Percentiles rank a stretch among this genome's conserved stretches.
Evolutionary conservation across 1,284 basidiomycete species (phyloP).

Genomic region (Cystobasidium sp.): DNA sequence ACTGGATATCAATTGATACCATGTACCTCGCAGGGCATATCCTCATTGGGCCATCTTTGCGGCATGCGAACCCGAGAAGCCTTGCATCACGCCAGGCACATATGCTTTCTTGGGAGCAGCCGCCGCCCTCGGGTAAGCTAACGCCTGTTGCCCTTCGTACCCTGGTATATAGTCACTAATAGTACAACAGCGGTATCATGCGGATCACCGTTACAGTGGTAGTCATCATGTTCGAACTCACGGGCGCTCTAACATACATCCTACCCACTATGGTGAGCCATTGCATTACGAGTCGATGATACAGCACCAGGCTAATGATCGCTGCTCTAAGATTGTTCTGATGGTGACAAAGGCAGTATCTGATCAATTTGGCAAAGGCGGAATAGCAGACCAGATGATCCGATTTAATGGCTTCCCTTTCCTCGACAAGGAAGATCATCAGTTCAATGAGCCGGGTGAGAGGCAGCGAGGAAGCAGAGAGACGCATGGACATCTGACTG

Average conservation of each 20-base stretch:
- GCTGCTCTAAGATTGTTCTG: conserved; percentile 75
- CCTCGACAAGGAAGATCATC: conserved; percentile 84
- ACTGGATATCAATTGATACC: background rate
- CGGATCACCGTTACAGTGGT: conserved; percentile 96
- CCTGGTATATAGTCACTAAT: no score
- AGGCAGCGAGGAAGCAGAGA: conserved; percentile 5
- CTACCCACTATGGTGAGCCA: conserved; percentile 88
- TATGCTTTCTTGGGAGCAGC: conserved; percentile 95
- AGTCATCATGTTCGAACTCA: conserved; percentile 99
- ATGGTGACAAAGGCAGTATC: conserved; percentile 96
- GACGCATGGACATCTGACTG: background rate
- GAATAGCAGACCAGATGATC: conserved; percentile 97
- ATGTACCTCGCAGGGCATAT: conserved; percentile 65
- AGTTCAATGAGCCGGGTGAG: conserved; percentile 83
- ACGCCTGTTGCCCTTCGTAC: background rate
- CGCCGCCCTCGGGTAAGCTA: conserved; percentile 79
- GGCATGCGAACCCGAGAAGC: conserved; percentile 85
- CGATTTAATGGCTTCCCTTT: conserved; percentile 96
- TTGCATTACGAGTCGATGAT: background rate
- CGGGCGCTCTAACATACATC: conserved; percentile 96
- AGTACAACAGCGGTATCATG: conserved; percentile 78
- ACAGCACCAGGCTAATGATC: background rate
- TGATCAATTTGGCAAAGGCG: conserved; percentile 89
- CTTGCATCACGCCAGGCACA: conserved; percentile 97
- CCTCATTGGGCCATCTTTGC: conserved; percentile 84